These are phyloP conservation scores for Lipomyces lipofer DNA, from an alignment of 805 yeast genomes.

Conservation along the genomic window DNA sequence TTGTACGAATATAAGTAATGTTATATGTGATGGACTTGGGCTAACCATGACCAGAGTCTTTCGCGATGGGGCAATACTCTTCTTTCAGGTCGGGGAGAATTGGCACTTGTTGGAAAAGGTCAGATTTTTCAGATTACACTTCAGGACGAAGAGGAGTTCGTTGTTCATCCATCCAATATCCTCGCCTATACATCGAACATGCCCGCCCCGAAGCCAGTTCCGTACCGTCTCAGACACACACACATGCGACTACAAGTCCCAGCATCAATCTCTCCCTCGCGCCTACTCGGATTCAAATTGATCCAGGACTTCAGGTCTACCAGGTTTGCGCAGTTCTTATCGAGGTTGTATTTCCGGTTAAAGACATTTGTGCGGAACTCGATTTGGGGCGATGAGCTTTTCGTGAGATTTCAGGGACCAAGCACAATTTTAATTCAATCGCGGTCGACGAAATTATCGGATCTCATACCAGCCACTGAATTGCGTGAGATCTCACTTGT, in stretches of 20 bases:
- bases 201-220: constrained; percentile 22
- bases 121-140: constrained; percentile 45
- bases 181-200: constrained; percentile 44
- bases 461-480: constrained; percentile 34
- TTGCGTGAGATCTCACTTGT: constrained; percentile 25
- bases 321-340: constrained; percentile 2
- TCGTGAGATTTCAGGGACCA: constrained; percentile 36
- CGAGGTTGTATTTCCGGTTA: constrained; percentile 16
- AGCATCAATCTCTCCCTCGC: constrained; percentile 8
- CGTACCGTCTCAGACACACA: constrained; percentile 28
- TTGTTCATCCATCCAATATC: constrained; percentile 44
- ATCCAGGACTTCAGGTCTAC: neutral
- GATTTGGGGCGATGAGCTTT: constrained; percentile 37
- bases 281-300: constrained; percentile 4
- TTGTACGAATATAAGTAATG: constrained; percentile 6
- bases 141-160: constrained; percentile 43
- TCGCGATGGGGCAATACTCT: constrained; percentile 39
- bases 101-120: constrained; percentile 47
- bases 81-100: constrained; percentile 48
- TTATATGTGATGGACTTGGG: constrained; percentile 19
- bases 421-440: constrained; percentile 37
- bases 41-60: too few species aligned
- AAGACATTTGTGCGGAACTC: constrained; percentile 24
- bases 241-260: constrained; percentile 28
- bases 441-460: constrained; percentile 31